phyloP scores from a whole-genome alignment of 2,329 filamentous ascomycete species.

The Cladosporium velox region DNA sequence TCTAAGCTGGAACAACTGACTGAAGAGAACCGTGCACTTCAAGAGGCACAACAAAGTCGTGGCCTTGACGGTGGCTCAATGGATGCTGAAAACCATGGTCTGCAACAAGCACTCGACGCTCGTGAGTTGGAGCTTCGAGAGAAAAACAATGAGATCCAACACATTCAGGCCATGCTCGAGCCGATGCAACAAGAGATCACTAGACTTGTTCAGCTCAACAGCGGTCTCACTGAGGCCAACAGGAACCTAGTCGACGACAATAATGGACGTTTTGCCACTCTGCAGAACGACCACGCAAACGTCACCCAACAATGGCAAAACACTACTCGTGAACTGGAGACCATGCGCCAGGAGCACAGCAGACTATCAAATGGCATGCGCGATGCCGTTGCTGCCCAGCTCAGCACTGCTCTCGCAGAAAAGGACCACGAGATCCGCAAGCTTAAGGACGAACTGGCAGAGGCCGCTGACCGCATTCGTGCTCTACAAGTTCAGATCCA shows the following conservation, averaged over 20 bases:
- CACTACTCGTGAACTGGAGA: slow-evolving; percentile 68
- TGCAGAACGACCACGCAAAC: slow-evolving; percentile 65
- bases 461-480: slow-evolving; percentile 64
- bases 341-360: slow-evolving; percentile 64
- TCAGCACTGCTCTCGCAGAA: slow-evolving; percentile 67
- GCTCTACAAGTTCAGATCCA: slow-evolving; percentile 62
- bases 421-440: slow-evolving; percentile 83
- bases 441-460: slow-evolving; percentile 75
- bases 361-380: slow-evolving; percentile 65
- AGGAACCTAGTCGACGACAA: slow-evolving; percentile 74
- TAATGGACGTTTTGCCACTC: slow-evolving; percentile 66
- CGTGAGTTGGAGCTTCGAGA: slow-evolving; percentile 73
- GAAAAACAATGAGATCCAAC: slow-evolving; percentile 83
- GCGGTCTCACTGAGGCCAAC: slow-evolving; percentile 75
- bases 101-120: slow-evolving; percentile 59
- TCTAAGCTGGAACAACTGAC: slow-evolving; percentile 78
- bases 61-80: slow-evolving; percentile 50
- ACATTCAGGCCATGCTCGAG: slow-evolving; percentile 70
- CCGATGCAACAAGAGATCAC: slow-evolving; percentile 80
- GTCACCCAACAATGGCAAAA: slow-evolving; percentile 56
- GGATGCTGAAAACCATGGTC: slow-evolving; percentile 44
- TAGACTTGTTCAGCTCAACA: slow-evolving; percentile 79
- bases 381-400: slow-evolving; percentile 61
- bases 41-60: slow-evolving; percentile 56
- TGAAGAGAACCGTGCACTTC: slow-evolving; percentile 79